Base-by-base conservation (phyloP, 257 asterid genomes). In the Scutellaria minor region DNA sequence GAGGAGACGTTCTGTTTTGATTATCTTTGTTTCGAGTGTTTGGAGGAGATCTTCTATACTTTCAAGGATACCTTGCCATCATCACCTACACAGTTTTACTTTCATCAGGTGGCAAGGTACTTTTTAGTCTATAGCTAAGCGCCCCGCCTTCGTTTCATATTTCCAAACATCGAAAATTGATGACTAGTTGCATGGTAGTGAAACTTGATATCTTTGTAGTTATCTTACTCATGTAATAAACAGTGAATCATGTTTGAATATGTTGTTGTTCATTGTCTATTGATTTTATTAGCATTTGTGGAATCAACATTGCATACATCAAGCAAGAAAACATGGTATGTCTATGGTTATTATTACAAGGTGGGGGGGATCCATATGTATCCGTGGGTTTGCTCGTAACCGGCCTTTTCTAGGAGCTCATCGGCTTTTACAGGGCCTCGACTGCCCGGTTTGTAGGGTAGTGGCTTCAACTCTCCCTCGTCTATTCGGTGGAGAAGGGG, bases 371-470 rank as follows among this genome's bases (percentile, higher is more conserved):
- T 83, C 99, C 99, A 95, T 73, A 84, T 64, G 66, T 95, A 95
- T 70, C 98, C 99, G 52, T 90, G 98, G 3, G 98, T 95, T 79
- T 95, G 99, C 68, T 85, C 86, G 68, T 95, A 95, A 12, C 99
- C 98, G 7, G 82, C 96, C 73, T 55, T 77, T 74, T 78, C 83
- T 64, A 81, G 57, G 81, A 95, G 77, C 58, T 85, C 79, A 64
- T 95, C 99, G 14, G 99, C 99, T 83, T 86, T 87, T 10, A 86
- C 88, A 6, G 99, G 99, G 57, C 99, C 99, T 76, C 99, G 68
- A 83, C 96, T 92, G 39, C 98, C 96, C 4, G 84, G 83, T 81
- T 88, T 85, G 84, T 95, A 95, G 0, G 90, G 79, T 42, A 80
- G 83, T 9, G 94, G 67, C 87, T 87, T 92, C 56, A 88, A 31